Base-by-base conservation (phyloP, 768 basidiomycete genomes). In the Suillus subaureus region DNA sequence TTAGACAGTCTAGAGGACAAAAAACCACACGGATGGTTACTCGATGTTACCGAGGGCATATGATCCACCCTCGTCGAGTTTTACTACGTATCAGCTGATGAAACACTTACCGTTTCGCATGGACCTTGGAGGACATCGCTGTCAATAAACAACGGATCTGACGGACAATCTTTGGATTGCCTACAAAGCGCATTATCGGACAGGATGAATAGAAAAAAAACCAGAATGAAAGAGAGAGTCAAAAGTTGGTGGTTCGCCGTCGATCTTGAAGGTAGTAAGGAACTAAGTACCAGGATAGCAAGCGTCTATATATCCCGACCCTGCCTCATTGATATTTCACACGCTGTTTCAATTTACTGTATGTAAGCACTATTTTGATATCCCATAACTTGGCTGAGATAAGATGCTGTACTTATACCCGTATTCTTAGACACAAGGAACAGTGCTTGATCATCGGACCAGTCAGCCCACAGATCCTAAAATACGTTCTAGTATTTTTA, bases 51-150 rank as follows among this genome's bases (percentile, higher is more conserved):
- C 1, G 37, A 58, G 57, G 57, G 57, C 15, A 23, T 21, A 35
- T 6, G 13, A 39, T 37, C 7, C 13, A 28, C 37, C 39, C 40
- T 21, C 26, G 37, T 40, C 9, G 57, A 58, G 57, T 18, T 2
- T 4, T 21, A 6, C 8, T 3, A 61, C 39, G 26, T n/a, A 40
- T 9, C 2, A 13, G 9, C 1, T 6, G 5, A 12, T 35, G 54
- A 55, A 13, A 11, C 42, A 54, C 76, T 63, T 57, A 76, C 75
- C 57, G 67, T 58, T 56, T 70, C 58, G 71, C 26, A 9, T 66
- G 67, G 21, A 73, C 18, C 54, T 52, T 77, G 11, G 64, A 21
- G 21, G 73, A 64, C n/a, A 78, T 13, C 0, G 63, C 16, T 56
- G 61, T 63, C 8, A 78, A 39, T 23, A 70, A 26, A n/a, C 61